Base-by-base conservation (phyloP, 2,329 filamentous ascomycete genomes). In the Fusarium sublunatum region DNA sequence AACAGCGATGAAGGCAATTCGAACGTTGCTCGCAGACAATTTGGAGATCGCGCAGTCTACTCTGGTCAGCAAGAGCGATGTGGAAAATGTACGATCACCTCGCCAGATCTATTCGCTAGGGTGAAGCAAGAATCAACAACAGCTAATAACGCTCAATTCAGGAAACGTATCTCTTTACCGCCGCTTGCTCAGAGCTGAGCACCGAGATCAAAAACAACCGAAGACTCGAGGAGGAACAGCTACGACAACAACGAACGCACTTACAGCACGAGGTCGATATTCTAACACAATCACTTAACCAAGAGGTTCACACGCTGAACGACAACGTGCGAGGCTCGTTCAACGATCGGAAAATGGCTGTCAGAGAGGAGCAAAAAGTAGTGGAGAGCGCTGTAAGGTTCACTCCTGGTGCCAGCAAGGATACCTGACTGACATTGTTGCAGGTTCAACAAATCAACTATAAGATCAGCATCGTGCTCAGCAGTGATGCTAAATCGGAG, bases 201-300 rank as follows among this genome's bases (percentile, higher is more conserved):
- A 93, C 92, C 24, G 95, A 97, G 74, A 88, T 98, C 15, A 88
- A 87, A 64, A 92, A 93, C 61, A 89, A 89, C 51, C 84, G 92
- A 24, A 89, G 90, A 65, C 83, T 87, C 1, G 88, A 91, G 65
- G 89, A 93, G 63, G 93, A 97, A 76, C 86, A 89, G 58, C 90
- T 92, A 79, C 86, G 93, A 32, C 89, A 92, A 64, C 91, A 97
- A 73, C 84, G 95, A 36, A 92, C 90, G 5, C 88, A 93, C 44
- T 77, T 99, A 65, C 93, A 97, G 79, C 93, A 97, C 74, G 95
- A 98, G 75, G 88, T 93, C n/a, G 95, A 99, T 75, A 96, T 97
- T 15, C 76, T 97, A 51, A 88, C 86, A 52, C 95, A 98, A 79
- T 86, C 89, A 43, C 81, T 97, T 56, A 91, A 88, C 31, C 93